phyloP scores from a whole-genome alignment of 176 grass and related monocot genomes.

The Lolium multiflorum region DNA sequence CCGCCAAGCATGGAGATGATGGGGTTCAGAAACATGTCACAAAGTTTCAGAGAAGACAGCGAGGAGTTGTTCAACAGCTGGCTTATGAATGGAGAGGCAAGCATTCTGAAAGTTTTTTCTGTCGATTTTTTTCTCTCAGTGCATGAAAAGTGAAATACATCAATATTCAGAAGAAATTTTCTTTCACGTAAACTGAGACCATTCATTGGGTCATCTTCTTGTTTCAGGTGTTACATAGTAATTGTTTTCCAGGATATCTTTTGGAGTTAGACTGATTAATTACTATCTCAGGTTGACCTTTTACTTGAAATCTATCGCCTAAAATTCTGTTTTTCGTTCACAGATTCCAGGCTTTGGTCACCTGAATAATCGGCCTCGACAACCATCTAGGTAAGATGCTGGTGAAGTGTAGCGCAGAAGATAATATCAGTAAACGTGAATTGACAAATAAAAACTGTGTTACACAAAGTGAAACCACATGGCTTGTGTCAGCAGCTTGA shows the following conservation, averaged over 20 bases:
- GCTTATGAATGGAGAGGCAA: conserved; percentile 85
- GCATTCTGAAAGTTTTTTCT: conserved; percentile 19
- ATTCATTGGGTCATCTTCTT: background rate
- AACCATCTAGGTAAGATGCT: conserved; percentile 59
- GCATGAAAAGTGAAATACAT: background rate
- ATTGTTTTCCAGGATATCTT: background rate
- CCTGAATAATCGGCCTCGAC: conserved; percentile 56
- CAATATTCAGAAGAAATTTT: conserved; percentile 28
- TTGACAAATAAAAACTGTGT: conserved; percentile 10
- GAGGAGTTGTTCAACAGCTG: conserved; percentile 78
- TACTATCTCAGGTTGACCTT: conserved; percentile 15
- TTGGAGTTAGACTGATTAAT: background rate
- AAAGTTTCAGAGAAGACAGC: conserved; percentile 67
- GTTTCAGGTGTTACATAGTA: background rate
- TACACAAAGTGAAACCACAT: background rate
- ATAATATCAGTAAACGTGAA: background rate
- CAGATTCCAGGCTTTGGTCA: conserved; percentile 71
- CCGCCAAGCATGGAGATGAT: conserved; percentile 72
- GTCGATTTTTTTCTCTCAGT: background rate
- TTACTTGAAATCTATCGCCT: conserved; percentile 8
- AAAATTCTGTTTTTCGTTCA: conserved; percentile 39
- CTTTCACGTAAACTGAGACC: background rate
- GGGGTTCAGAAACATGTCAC: conserved; percentile 61
- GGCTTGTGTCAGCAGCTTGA: background rate
- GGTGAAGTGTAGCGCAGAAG: background rate